Percentiles rank a stretch among this genome's conserved stretches.
These are phyloP conservation scores for Ambrosia artemisiifolia DNA, from an alignment of 129 eudicot genomes.

Conservation along the genomic window DNA sequence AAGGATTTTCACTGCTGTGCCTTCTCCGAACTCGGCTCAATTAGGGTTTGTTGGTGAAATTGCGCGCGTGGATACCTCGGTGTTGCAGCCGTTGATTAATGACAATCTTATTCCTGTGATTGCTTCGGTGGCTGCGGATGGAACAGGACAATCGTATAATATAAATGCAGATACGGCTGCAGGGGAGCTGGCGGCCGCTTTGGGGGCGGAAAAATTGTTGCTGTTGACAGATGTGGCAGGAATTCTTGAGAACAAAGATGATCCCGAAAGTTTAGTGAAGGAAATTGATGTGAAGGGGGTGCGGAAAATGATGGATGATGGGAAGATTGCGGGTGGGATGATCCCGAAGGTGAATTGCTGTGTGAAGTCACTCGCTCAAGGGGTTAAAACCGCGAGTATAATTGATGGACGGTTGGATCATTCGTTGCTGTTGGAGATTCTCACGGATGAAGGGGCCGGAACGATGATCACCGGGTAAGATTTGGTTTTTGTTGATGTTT, in stretches of 20 bases:
- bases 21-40: slow-evolving; percentile 53
- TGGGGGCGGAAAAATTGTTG: slow-evolving; percentile 90
- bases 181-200: slow-evolving; percentile 82
- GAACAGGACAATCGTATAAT: slow-evolving; percentile 66
- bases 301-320: slow-evolving; percentile 72
- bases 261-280: slow-evolving; percentile 68
- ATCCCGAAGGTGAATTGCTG: slow-evolving; percentile 92
- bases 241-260: slow-evolving; percentile 58
- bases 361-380: slow-evolving; percentile 66
- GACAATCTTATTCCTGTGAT: slow-evolving; percentile 72
- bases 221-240: slow-evolving; percentile 87
- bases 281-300: slow-evolving; percentile 62
- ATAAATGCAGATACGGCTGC: slow-evolving; percentile 93
- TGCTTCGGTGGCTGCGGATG: slow-evolving; percentile 92
- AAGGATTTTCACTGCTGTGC: slow-evolving; percentile 69
- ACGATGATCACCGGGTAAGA: slow-evolving; percentile 89
- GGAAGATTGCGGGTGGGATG: slow-evolving; percentile 92
- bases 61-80: slow-evolving; percentile 60
- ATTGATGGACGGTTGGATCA: slow-evolving; percentile 85
- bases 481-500: background rate
- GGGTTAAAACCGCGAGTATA: slow-evolving; percentile 81
- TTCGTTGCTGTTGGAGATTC: slow-evolving; percentile 74
- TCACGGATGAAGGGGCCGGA: slow-evolving; percentile 91
- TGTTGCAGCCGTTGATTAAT: slow-evolving; percentile 58
- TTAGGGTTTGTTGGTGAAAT: slow-evolving; percentile 93